Evolutionary conservation across 192 early-diverging fungal genomes (phyloP), one percentile per base, ranked within the genome.

Genomic region (Pilobolus umbonatus): DNA sequence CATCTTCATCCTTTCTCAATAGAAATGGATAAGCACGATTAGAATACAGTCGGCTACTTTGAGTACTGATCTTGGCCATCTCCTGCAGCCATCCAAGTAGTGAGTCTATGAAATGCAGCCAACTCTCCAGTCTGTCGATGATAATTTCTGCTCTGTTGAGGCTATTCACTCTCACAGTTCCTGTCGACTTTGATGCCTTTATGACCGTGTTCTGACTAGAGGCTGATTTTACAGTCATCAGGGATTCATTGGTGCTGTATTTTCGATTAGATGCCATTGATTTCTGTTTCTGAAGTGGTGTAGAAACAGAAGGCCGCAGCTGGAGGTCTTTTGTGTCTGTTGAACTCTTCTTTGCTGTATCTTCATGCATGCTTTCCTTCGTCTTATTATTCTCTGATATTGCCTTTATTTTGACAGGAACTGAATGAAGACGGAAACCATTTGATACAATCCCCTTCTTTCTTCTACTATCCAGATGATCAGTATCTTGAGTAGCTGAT

Each of bases 281-380:
- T n/a, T n/a, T n/a, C n/a, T n/a, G n/a, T n/a, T n/a, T n/a, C n/a
- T 54, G 52, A 34, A 54, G 34, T 38, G 52, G 52, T 5, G 52
- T 54, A 2, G 52, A n/a, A 49, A 46, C 21, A 46, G 44, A 24
- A 21, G 47, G 47, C 8, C 47, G 47, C 24, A 28, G 25, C n/a
- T 49, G 25, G 2, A 28, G 47, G 25, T 49, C 22, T 29, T 48
- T 48, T 48, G 19, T 28, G 24, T 22, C 25, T 48, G 14, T 48
- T 48, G 19, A 15, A 22, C n/a, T 29, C 29, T 11, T 25, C 29
- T 49, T 25, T 49, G 47, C 19, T 49, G 25, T 14, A 49, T 49
- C 47, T 14, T 12, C 3, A 11, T 49, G 21, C 2, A 25, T 22
- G 8, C 29, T 25, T 12, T 22, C 12, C 26, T 49, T 14, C 1